Percentiles rank a stretch among this genome's conserved stretches.
Evolutionary conservation across 495 filamentous ascomycete genomes (phyloP).

Genomic region (Pyrenula massariospora): DNA sequence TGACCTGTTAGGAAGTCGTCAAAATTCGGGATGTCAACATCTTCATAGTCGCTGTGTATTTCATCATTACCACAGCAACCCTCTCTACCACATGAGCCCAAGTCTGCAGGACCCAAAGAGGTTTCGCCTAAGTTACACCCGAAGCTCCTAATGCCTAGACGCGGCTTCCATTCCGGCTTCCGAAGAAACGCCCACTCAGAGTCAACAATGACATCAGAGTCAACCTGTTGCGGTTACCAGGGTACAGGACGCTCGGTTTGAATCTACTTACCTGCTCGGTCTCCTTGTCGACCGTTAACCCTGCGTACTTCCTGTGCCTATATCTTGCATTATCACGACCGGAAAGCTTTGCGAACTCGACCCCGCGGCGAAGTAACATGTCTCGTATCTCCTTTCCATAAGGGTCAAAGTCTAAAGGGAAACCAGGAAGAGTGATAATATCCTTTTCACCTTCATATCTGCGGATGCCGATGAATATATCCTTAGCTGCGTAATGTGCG

Average conservation of each 20-base stretch:
- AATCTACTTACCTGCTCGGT: conserved; percentile 7
- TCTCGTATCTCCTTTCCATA: conserved; percentile 5
- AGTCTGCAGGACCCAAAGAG: neutral
- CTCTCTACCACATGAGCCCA: conserved; percentile 3
- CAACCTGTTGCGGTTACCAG: conserved; percentile 10
- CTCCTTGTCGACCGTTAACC: conserved; percentile 22
- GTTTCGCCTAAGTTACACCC: neutral
- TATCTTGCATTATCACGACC: conserved; percentile 13
- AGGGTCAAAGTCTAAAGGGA: conserved; percentile 17
- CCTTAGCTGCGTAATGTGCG: conserved; percentile 21
- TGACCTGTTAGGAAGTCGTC: conserved; percentile 4
- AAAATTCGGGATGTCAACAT: conserved; percentile 12
- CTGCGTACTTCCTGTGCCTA: conserved; percentile 20
- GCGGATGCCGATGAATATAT: conserved; percentile 10
- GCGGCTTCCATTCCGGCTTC: conserved; percentile 7
- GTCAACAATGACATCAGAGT: conserved; percentile 41
- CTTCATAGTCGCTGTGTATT: conserved; percentile 14
- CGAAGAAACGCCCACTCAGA: conserved; percentile 25
- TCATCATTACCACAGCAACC: conserved; percentile 14
- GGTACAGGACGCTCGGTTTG: neutral
- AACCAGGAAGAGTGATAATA: conserved; percentile 21
- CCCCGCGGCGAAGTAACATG: conserved; percentile 19
- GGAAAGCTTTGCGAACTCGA: conserved; percentile 19
- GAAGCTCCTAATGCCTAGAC: conserved; percentile 1
- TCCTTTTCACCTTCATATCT: conserved; percentile 23